Base-by-base conservation (phyloP, 2,329 filamentous ascomycete species). In the Leptographium procerum region DNA sequence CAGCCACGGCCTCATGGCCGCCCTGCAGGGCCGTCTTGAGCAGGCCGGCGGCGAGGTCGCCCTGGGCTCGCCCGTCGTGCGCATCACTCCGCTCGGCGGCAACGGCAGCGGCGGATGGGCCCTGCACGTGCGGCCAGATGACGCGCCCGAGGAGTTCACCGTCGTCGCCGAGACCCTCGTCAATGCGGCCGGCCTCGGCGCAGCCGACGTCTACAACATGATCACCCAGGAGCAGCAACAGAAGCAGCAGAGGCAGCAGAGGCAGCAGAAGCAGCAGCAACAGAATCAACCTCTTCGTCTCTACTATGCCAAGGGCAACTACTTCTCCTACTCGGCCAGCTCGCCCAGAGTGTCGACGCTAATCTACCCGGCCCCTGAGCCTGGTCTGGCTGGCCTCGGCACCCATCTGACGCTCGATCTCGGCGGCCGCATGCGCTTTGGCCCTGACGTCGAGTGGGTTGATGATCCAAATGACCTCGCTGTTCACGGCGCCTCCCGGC, bases 361-460 rank as follows among this genome's bases (percentile, higher is more conserved):
- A 26, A 78, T 99, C 55, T 99, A 97, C 68, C 94, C 94, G 0
- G 91, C 88, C 0, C 91, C 92, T 0, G 77, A 88, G 10, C 87
- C 91, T 0, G 91, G 91, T 2, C 82, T 86, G 26, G 91, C 84
- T 56, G 92, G 94, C 0, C 75, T 99, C 0, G 94, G 94, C 53
- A 97, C 94, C 0, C 94, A 99, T 71, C 77, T 99, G 22, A 99
- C 94, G 1, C 80, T 97, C 59, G 94, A 99, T 70, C 80, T 97
- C 73, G 81, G 77, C 0, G 91, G 92, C 0, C 83, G 89, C 1
- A 80, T 97, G 50, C 86, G 90, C 43, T 99, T 99, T 70, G 94
- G 94, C 0, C 94, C 94, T 0, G 94, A 99, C 68, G 88, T 96
- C 16, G 90, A 97, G 70, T 97, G 94, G 94, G 86, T 96, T 0